Evolutionary conservation across 208 protist species (phyloP), one percentile per base, ranked within the genome.

Genomic region (Trypanosoma melophagium): DNA sequence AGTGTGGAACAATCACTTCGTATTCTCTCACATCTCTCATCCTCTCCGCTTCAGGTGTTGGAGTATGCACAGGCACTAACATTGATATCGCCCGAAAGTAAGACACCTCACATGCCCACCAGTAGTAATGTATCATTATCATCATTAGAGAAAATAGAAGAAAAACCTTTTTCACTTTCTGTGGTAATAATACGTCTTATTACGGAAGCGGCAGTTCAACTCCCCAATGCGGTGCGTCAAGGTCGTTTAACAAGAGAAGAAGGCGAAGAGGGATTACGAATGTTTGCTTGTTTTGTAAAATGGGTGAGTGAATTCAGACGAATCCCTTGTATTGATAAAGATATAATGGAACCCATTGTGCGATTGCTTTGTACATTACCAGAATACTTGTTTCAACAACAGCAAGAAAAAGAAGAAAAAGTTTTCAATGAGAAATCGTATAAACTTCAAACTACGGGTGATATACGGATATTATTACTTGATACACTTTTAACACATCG

Each of bases 51-150:
- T 12, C 49, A 24, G 2, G 42, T 53, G 10, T 38, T 81, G 3
- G 56, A 77, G 24, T 81, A 72, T 47, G 76, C 67, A n/a, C 61
- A 71, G 51, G 53, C 70, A 50, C 28, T 81, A 13, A 74, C 76
- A 38, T 44, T 81, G 7, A 52, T 81, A 41, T 66, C 66, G 0
- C 62, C 65, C 3, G 41, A 68, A 9, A 66, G 22, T 12, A 74
- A 70, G 28, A 14, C 52, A 2, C 57, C 60, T 41, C 66, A 63
- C 19, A 64, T n/a, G 7, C 25, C 13, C 42, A 12, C 1, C 28
- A 35, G 28, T 22, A 35, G 28, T 17, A 28, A 12, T 9, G 7
- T 17, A 17, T 10, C 40, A 28, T 4, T 10, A 47, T 47, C 35
- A 35, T 52, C 25, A 17, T 35, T 50, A 41, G 21, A 61, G 24